phyloP scores from a whole-genome alignment of 2,329 filamentous ascomycete genomes.

The Penicillium sp. region DNA sequence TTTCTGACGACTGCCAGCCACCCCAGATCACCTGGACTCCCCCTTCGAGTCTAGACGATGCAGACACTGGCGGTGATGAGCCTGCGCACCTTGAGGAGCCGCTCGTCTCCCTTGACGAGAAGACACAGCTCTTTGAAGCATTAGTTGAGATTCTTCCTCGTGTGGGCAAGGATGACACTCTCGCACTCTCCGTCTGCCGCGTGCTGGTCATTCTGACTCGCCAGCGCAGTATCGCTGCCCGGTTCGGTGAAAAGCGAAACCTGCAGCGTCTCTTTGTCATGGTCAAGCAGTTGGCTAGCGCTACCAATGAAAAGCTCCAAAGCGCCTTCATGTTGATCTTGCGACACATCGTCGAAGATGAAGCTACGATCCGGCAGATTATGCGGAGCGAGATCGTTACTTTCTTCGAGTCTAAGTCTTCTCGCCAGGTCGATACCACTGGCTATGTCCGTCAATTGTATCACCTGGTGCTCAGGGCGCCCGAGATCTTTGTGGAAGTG shows the following conservation, averaged over 20 bases:
- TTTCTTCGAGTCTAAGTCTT: constrained; percentile 61
- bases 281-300: constrained; percentile 83
- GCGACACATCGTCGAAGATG: constrained; percentile 90
- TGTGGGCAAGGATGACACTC: constrained; percentile 77
- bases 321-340: constrained; percentile 77
- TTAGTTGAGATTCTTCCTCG: constrained; percentile 80
- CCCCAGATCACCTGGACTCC: constrained; percentile 66
- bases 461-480: constrained; percentile 73
- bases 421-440: constrained; percentile 62
- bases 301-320: constrained; percentile 69
- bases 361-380: constrained; percentile 81
- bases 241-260: constrained; percentile 80
- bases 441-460: constrained; percentile 72
- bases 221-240: constrained; percentile 66
- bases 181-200: constrained; percentile 77
- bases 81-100: constrained; percentile 59
- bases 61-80: constrained; percentile 48
- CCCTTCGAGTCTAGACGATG: constrained; percentile 45
- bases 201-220: constrained; percentile 85
- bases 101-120: constrained; percentile 61
- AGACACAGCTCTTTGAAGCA: constrained; percentile 65
- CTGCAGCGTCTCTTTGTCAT: constrained; percentile 88
- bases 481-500: constrained; percentile 79
- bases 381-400: constrained; percentile 84
- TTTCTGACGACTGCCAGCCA: constrained; percentile 85